Evolutionary conservation across 495 filamentous ascomycete genomes (phyloP), one percentile per base, ranked within the genome.

Genomic region (Aspergillus affinis): DNA sequence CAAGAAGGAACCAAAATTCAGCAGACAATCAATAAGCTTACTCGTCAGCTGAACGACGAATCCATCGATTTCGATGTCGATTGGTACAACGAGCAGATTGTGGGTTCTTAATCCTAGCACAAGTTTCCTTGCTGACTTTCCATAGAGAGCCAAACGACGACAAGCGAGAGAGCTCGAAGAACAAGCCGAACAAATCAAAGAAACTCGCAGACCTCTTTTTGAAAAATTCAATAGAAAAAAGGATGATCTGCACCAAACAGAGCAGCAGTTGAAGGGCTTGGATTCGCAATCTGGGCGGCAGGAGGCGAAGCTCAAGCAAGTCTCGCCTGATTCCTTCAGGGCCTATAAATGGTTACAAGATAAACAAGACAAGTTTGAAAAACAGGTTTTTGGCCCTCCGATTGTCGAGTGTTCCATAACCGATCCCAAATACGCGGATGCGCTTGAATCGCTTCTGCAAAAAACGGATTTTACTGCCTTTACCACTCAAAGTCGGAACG

Each of bases 331-430:
- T 57, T 85, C 88, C 3, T 75, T 78, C 12, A 79, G 69, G 64
- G 88, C 86, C 21, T 97, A 92, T 85, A 81, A 85, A 50, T 98
- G 92, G 90, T 74, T 97, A 57, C 80, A 87, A 61, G 68, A 85
- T 3, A 86, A 98, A 70, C 84, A 81, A 47, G 70, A 83, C 63
- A 69, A 81, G 26, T 97, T 98, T 58, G 84, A 93, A 69, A 84
- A 88, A 55, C 82, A 89, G 61, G 88, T 98, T 21, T 93, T 91
- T 71, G 92, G 91, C 0, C 94, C 94, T 18, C 86, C 94, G 0
- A 81, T 93, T 58, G 75, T 99, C 15, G 86, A 81, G 21, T 97
- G 93, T 71, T 89, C 89, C 0, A 72, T 97, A 41, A 93, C 88
- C 57, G 85, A 97, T 67, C 82, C 83, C 17, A 82, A 75, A 55